Percentiles rank a stretch among this genome's conserved stretches.
phyloP scores from a whole-genome alignment of 2,329 filamentous ascomycete species.

The Paraconiothyrium brasiliense region DNA sequence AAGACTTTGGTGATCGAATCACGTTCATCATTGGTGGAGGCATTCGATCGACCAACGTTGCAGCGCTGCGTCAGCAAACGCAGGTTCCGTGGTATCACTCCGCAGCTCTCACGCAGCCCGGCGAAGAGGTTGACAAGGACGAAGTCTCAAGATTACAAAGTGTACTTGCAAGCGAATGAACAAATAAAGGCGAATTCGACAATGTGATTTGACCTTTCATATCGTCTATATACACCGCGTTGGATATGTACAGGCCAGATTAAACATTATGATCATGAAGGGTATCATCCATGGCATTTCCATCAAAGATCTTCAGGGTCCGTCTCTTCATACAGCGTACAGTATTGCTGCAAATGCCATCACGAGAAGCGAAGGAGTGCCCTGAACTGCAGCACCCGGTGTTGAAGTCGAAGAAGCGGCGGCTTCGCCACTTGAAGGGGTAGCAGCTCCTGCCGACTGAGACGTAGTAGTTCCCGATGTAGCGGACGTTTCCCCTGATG shows the following conservation, averaged over 20 bases:
- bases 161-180: constrained; percentile 10
- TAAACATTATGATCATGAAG: background rate
- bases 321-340: constrained; percentile 22
- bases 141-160: constrained; percentile 35
- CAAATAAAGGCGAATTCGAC: background rate
- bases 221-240: constrained; percentile 8
- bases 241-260: background rate
- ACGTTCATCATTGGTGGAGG: constrained; percentile 62
- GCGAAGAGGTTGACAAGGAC: constrained; percentile 42
- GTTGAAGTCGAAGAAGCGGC: constrained; percentile 29
- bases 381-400: constrained; percentile 30
- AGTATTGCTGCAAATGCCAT: constrained; percentile 37
- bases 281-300: constrained; percentile 6
- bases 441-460: background rate
- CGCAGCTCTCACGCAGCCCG: constrained; percentile 51
- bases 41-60: constrained; percentile 57
- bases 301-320: background rate
- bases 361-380: constrained; percentile 33
- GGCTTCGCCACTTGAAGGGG: constrained; percentile 8
- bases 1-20: constrained; percentile 43
- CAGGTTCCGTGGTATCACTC: constrained; percentile 55
- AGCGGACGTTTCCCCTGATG: background rate
- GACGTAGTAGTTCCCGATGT: background rate
- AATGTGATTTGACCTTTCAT: background rate
- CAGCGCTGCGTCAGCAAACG: constrained; percentile 40